phyloP scores from a whole-genome alignment of 305 asterid genomes.

The Fraxinus platypoda region DNA sequence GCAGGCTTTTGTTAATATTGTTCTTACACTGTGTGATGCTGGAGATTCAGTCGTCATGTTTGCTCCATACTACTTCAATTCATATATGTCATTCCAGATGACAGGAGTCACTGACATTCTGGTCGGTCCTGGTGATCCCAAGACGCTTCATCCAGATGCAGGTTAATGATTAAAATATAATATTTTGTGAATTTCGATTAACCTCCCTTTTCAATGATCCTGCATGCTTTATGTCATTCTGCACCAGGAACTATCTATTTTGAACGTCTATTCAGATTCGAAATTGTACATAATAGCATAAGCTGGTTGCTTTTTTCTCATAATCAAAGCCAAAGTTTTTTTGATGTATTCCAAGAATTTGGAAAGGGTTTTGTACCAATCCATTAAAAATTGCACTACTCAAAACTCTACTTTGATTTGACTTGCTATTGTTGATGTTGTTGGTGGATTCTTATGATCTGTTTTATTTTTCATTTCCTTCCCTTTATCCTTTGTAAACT shows the following conservation, averaged over 20 bases:
- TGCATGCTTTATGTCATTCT: neutral
- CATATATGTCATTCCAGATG: constrained; percentile 98
- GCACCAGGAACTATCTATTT: neutral
- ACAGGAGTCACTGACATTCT: constrained; percentile 90
- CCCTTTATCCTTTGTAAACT: neutral
- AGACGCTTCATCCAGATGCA: constrained; percentile 94
- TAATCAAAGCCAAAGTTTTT: neutral
- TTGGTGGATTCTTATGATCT: neutral
- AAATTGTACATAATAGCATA: neutral
- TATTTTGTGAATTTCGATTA: neutral
- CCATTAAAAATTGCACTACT: neutral
- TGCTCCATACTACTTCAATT: constrained; percentile 97
- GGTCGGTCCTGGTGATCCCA: constrained; percentile 77
- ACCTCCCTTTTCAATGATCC: neutral
- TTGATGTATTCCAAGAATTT: neutral
- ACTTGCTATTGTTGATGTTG: neutral
- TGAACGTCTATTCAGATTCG: neutral
- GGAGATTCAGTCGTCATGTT: constrained; percentile 90
- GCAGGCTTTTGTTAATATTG: constrained; percentile 94
- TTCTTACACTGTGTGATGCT: constrained; percentile 85
- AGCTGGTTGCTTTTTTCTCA: neutral
- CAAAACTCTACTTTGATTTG: neutral
- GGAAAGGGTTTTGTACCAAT: neutral
- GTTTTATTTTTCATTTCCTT: neutral
- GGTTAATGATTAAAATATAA: constrained; percentile 39